These are phyloP conservation scores for Cubamyces lactineus DNA, from an alignment of 768 basidiomycete species.

Conservation along the genomic window DNA sequence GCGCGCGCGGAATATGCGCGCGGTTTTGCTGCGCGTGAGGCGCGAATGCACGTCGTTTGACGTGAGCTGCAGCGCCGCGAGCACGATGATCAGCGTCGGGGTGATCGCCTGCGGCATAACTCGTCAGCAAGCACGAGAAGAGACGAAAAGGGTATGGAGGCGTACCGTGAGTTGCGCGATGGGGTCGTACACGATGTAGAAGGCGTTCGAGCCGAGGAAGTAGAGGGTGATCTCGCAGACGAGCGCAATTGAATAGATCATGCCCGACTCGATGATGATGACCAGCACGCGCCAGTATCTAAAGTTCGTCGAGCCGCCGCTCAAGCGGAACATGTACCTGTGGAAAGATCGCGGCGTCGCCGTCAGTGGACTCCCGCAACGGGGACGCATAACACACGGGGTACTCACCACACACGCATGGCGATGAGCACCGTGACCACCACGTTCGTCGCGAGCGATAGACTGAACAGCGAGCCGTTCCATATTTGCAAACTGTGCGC, in stretches of 20 bases:
- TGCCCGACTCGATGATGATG: constrained; percentile 38
- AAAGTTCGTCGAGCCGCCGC: constrained; percentile 25
- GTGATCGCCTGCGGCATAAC: constrained; percentile 31
- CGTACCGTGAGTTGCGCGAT: constrained; percentile 38
- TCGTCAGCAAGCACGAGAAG: not conserved
- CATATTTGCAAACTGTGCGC: constrained; percentile 34
- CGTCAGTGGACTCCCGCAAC: not conserved
- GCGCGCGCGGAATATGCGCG: not conserved
- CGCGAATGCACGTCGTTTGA: constrained; percentile 35
- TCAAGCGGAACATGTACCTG: constrained; percentile 32
- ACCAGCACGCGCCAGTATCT: constrained; percentile 35
- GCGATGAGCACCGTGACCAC: constrained; percentile 39
- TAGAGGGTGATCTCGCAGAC: constrained; percentile 40
- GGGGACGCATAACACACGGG: not conserved
- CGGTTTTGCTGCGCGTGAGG: constrained; percentile 24
- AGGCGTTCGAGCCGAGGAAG: constrained; percentile 37
- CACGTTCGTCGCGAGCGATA: constrained; percentile 41
- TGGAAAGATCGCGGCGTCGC: not conserved
- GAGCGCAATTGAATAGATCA: constrained; percentile 38
- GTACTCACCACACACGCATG: constrained; percentile 37
- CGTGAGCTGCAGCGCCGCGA: constrained; percentile 35
- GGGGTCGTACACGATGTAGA: constrained; percentile 45
- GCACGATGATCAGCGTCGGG: constrained; percentile 38
- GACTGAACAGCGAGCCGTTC: constrained; percentile 41
- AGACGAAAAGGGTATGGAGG: not conserved